Percentiles rank a stretch among this genome's conserved stretches.
Conservation (phyloP, 2,329 filamentous ascomycete genomes). For the Paraphoma sp. region DNA sequence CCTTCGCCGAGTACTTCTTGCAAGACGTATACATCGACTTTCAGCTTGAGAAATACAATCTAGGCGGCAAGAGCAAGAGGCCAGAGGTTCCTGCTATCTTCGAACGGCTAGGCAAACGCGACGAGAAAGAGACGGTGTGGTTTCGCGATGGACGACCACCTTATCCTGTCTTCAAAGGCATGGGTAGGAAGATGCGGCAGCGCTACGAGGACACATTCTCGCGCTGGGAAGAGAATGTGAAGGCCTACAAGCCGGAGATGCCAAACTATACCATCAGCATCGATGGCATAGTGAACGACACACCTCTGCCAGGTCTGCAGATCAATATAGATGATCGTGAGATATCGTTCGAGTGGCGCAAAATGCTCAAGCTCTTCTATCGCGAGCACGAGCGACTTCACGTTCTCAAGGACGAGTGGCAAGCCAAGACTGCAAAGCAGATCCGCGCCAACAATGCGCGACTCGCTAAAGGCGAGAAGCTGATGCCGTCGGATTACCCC, state of each 20-base stretch:
- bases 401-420: conserved; percentile 13
- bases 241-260: conserved; percentile 30
- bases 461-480: conserved; percentile 20
- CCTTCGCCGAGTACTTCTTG: conserved; percentile 34
- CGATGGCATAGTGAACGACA: conserved; percentile 41
- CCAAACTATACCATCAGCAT: conserved; percentile 42
- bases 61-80: conserved; percentile 37
- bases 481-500: conserved; percentile 18
- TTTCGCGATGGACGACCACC: conserved; percentile 23
- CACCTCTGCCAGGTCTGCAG: conserved; percentile 28
- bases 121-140: conserved; percentile 19
- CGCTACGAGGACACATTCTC: conserved; percentile 20
- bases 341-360: conserved; percentile 35
- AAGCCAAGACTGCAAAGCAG: conserved; percentile 8
- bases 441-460: conserved; percentile 16
- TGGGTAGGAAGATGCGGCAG: conserved; percentile 6
- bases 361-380: conserved; percentile 39
- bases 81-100: conserved; percentile 34
- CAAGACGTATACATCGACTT: conserved; percentile 32
- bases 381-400: conserved; percentile 32
- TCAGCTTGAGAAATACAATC: conserved; percentile 41
- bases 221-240: conserved; percentile 38
- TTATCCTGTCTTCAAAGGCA: neutral
- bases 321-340: conserved; percentile 26
- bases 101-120: conserved; percentile 16